Evolutionary conservation across 805 yeast species (phyloP).

Genomic region (Metschnikowia cerradonensis): DNA sequence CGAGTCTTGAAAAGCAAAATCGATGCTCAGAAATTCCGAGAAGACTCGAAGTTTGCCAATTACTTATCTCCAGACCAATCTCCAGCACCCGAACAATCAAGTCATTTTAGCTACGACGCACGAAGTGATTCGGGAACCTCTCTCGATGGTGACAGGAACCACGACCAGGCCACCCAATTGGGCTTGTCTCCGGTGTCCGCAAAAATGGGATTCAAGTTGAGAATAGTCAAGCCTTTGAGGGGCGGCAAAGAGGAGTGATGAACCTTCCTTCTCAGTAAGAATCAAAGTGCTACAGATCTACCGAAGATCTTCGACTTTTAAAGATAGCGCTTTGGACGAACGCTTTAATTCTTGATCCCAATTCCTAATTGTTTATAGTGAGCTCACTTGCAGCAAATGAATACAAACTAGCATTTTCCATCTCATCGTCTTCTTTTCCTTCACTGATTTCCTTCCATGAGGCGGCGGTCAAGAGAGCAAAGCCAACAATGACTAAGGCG

Average conservation of each 20-base stretch:
- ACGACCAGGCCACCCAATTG: neutral
- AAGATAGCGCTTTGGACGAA: neutral
- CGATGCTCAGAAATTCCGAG: conserved; percentile 14
- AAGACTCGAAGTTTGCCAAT: conserved; percentile 9
- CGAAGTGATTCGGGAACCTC: conserved; percentile 1
- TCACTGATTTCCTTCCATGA: conserved; percentile 62
- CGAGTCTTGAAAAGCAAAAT: conserved; percentile 14
- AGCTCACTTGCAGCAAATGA: conserved; percentile 38
- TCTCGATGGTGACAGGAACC: conserved; percentile 3
- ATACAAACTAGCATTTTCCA: conserved; percentile 38
- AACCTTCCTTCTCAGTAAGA: neutral
- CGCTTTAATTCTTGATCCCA: conserved; percentile 1
- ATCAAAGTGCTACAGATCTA: neutral
- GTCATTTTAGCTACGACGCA: neutral
- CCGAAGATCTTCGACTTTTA: no score
- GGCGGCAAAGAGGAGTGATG: conserved; percentile 39
- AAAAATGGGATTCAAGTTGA: conserved; percentile 48
- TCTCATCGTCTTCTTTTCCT: conserved; percentile 44
- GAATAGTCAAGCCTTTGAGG: conserved; percentile 59
- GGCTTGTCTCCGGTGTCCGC: conserved; percentile 23
- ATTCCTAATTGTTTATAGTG: conserved; percentile 9
- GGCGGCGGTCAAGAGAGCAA: conserved; percentile 57
- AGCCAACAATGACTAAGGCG: conserved; percentile 63
- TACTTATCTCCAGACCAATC: neutral
- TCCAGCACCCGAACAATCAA: neutral